Evolutionary conservation across 1,284 basidiomycete species (phyloP).

Genomic region (Cutaneotrichosporon spelunceum): DNA sequence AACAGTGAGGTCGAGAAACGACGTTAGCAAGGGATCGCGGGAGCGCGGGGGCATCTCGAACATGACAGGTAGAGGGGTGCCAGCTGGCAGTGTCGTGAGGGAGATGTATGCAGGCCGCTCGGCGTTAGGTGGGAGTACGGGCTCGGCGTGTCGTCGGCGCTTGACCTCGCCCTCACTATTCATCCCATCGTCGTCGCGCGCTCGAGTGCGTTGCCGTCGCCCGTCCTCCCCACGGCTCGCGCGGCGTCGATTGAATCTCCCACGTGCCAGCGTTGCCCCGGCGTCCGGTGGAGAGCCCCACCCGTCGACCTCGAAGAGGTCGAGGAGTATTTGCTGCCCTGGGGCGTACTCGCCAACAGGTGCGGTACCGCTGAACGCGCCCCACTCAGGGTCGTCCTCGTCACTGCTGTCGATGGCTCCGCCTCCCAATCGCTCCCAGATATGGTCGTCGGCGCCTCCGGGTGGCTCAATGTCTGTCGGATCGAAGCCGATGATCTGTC

Average conservation of each 20-base stretch:
- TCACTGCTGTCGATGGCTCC: conserved; percentile 62
- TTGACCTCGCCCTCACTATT: conserved; percentile 3
- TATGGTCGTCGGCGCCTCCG: conserved; percentile 19
- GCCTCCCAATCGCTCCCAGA: conserved; percentile 69
- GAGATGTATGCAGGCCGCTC: conserved; percentile 52
- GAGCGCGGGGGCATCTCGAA: conserved; percentile 8
- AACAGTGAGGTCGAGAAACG: conserved; percentile 14
- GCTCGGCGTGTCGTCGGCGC: background rate
- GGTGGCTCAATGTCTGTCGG: conserved; percentile 20
- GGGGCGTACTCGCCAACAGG: background rate
- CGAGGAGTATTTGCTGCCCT: background rate
- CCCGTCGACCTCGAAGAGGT: conserved; percentile 17
- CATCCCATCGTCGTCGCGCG: conserved; percentile 6
- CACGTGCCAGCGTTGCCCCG: conserved; percentile 19
- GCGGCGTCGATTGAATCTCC: conserved; percentile 23
- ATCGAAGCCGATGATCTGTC: conserved; percentile 15
- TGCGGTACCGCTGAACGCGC: conserved; percentile 7
- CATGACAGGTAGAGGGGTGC: conserved; percentile 12
- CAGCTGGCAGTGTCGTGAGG: conserved; percentile 35
- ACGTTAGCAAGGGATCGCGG: conserved; percentile 6
- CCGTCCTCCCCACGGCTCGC: conserved; percentile 8
- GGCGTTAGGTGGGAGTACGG: background rate
- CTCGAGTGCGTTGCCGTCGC: background rate
- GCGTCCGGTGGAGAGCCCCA: conserved; percentile 18
- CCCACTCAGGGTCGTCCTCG: conserved; percentile 22